Conservation (phyloP, 225 moss, liverwort and hornwort genomes). For the Pleurozium schreberi region DNA sequence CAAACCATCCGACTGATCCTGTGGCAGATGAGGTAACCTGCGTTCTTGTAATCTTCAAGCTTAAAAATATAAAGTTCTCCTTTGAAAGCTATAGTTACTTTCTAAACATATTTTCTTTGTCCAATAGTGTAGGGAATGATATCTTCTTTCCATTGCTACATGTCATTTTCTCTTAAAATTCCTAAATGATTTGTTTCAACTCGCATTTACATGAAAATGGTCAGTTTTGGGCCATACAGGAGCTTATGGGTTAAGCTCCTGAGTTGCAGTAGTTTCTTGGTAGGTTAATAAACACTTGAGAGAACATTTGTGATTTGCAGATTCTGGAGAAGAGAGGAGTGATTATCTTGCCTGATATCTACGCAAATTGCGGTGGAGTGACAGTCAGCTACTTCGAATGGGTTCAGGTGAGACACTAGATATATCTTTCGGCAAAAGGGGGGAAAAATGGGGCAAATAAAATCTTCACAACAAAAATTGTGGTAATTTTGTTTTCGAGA, state of each 20-base stretch:
- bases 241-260: background rate
- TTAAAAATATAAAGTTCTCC: background rate
- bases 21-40: conserved; percentile 73
- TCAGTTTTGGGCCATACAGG: background rate
- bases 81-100: background rate
- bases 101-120: background rate
- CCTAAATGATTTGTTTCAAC: background rate
- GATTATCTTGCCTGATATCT: conserved; percentile 74
- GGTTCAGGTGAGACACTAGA: conserved; percentile 65
- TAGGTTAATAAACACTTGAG: background rate
- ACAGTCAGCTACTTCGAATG: conserved; percentile 99
- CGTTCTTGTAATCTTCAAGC: background rate
- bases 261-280: background rate
- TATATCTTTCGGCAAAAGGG: background rate
- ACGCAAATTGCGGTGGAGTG: conserved; percentile 90
- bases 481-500: too few relatives aligned
- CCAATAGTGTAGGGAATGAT: background rate
- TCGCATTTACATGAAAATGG: background rate
- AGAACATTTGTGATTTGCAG: conserved; percentile 21
- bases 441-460: too few relatives aligned
- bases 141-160: background rate
- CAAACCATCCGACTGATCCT: conserved; percentile 94
- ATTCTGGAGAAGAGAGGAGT: conserved; percentile 63
- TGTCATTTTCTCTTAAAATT: background rate
- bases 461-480: too few relatives aligned